Base-by-base conservation (phyloP, 83 land plant species). In the Thuja plicata region DNA sequence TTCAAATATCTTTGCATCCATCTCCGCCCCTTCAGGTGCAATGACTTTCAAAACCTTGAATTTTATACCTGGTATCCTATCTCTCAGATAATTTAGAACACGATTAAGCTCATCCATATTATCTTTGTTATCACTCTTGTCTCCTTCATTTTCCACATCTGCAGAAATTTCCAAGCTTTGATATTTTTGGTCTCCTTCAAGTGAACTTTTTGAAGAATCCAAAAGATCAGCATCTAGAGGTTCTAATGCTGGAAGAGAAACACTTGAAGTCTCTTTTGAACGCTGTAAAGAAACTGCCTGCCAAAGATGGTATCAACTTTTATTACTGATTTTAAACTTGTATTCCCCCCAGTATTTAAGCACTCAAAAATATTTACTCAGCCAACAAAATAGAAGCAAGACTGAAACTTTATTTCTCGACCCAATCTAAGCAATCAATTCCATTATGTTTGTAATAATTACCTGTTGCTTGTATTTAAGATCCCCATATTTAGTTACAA, bases 241-340 rank as follows among this genome's bases (percentile, higher is more conserved):
- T 84, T 90, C 93, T 37, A 66, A 88, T 32, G 91, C 34, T 46
- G 84, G 85, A 66, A 52, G 79, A 71, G 88, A 48, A 48, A 90
- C 94, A 54, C 78, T 45, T 2, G 88, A 89, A 79, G 87, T 86
- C 87, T 76, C 85, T 71, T 84, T 84, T 19, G 87, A 89, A 50
- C 93, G 89, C 90, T 93, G 96, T 62, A 97, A 89, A 84, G 95
- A 96, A 40, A 97, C 98, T 88, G 95, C 99, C 99, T 97, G 95
- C 87, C 86, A 87, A 30, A 76, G 45, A 50, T 87, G 45, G 60
- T 38, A 10, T 38, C 27, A 86, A 38, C 45, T 60, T 41, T 9
- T 9, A 48, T 52, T 32, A 40, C 35, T 84, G 60, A 84, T 50
- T 50, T 57, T 32, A 46, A 84, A 84, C 30, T 48, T 57, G 34